A percentile compares a stretch with the other conserved stretches of the same genome.
These are phyloP conservation scores for Podospora fimiseda DNA, from an alignment of 495 filamentous ascomycete genomes.

Conservation along the genomic window DNA sequence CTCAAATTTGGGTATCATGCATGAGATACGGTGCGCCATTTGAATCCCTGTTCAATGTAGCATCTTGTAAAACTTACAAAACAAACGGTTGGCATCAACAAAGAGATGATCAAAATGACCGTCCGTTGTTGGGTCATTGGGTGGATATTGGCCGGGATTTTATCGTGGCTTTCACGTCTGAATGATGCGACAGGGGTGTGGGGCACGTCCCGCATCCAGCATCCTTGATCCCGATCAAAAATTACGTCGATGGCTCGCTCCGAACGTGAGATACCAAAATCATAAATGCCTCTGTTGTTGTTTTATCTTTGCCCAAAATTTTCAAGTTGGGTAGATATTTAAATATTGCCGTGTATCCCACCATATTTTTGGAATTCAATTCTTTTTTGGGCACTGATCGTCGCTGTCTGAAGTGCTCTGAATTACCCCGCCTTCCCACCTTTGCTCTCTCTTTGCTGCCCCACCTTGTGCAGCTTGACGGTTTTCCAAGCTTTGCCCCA, in stretches of 20 bases:
- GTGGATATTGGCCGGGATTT: constrained; percentile 19
- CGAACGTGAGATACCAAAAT: too few relatives aligned
- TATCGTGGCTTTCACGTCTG: constrained; percentile 18
- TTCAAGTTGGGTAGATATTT: too few relatives aligned
- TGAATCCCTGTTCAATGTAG: constrained; percentile 8
- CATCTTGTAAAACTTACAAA: background rate
- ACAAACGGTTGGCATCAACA: background rate
- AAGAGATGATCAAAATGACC: background rate
- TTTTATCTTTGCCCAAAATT: background rate
- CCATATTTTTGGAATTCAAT: too few relatives aligned
- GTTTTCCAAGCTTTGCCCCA: background rate
- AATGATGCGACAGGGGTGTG: constrained; percentile 9
- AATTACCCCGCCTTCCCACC: constrained; percentile 18
- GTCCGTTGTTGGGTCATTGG: too few relatives aligned
- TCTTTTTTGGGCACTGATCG: too few relatives aligned
- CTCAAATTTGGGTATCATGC: constrained; percentile 1
- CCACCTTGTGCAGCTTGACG: constrained; percentile 12
- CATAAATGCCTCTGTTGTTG: background rate
- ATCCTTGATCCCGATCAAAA: constrained; percentile 21
- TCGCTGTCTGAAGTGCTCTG: too few relatives aligned
- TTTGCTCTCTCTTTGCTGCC: constrained; percentile 14
- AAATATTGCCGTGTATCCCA: too few relatives aligned
- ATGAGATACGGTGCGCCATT: constrained; percentile 20
- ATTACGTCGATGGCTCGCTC: constrained; percentile 26
- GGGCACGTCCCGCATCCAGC: constrained; percentile 10